phyloP scores from a whole-genome alignment of 257 asterid species.

The Verbascum thapsus region DNA sequence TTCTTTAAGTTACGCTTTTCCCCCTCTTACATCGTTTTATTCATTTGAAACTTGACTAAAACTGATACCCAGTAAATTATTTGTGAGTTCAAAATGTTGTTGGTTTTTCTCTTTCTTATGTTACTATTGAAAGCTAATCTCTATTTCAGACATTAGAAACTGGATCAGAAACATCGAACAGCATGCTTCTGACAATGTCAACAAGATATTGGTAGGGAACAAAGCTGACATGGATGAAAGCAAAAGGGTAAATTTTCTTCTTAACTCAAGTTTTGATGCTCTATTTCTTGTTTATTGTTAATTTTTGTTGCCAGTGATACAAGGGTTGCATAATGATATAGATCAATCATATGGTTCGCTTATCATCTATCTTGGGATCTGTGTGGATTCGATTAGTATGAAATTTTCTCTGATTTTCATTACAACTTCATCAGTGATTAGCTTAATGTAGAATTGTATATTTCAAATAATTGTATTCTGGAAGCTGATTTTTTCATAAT shows the following conservation, averaged over 20 bases:
- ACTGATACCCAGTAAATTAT: not conserved
- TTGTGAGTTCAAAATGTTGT: slow-evolving; percentile 6
- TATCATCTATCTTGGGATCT: slow-evolving; percentile 3
- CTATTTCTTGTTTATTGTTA: slow-evolving; percentile 11
- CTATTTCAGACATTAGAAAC: slow-evolving; percentile 53
- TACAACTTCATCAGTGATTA: not conserved
- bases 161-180: slow-evolving; percentile 70
- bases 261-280: not conserved
- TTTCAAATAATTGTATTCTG: too few relatives aligned
- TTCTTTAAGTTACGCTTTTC: not conserved
- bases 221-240: slow-evolving; percentile 75
- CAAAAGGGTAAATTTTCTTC: slow-evolving; percentile 49
- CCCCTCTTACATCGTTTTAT: not conserved
- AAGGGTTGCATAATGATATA: not conserved
- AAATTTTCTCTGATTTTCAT: too few relatives aligned
- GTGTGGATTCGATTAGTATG: too few relatives aligned
- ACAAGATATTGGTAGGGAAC: slow-evolving; percentile 64
- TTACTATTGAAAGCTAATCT: slow-evolving; percentile 13
- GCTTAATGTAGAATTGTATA: slow-evolving; percentile 3
- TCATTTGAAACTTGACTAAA: slow-evolving; percentile 13
- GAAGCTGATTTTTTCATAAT: too few relatives aligned
- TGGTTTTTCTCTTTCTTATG: slow-evolving; percentile 12
- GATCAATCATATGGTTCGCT: slow-evolving; percentile 17
- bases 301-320: slow-evolving; percentile 3
- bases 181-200: slow-evolving; percentile 67